phyloP scores from a whole-genome alignment of 345 rosid genomes.

The Cardamine chenopodiifolia region DNA sequence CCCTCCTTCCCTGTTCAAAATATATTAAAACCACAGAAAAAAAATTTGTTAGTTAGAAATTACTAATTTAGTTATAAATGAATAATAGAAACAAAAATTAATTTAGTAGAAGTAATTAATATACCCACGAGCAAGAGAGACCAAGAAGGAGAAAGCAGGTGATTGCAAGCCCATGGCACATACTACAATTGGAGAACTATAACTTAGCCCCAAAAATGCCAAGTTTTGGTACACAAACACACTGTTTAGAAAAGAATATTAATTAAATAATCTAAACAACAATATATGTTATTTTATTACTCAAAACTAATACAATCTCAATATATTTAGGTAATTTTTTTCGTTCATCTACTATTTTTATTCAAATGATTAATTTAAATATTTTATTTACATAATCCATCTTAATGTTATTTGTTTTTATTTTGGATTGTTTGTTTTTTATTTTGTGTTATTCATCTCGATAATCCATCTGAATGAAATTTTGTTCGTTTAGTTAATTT shows the following conservation, averaged over 20 bases:
- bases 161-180: conserved; percentile 76
- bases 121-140: conserved; percentile 62
- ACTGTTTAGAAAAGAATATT: conserved; percentile 37
- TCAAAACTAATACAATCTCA: background rate
- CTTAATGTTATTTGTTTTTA: too few relatives aligned
- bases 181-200: conserved; percentile 76
- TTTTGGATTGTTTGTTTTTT: too few relatives aligned
- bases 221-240: conserved; percentile 64
- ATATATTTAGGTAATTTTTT: background rate
- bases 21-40: background rate
- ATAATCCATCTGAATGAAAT: too few relatives aligned
- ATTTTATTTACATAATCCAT: too few relatives aligned
- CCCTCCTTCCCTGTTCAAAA: conserved; percentile 45
- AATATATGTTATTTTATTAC: too few relatives aligned
- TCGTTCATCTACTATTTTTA: too few relatives aligned
- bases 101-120: conserved; percentile 5
- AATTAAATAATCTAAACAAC: background rate
- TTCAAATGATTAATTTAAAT: too few relatives aligned
- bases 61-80: background rate
- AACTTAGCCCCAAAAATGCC: conserved; percentile 64
- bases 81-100: background rate
- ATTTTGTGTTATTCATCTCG: too few relatives aligned
- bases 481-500: too few relatives aligned
- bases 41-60: background rate
- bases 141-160: conserved; percentile 71